Percentiles rank a stretch among this genome's conserved stretches.
Evolutionary conservation across 116 monocot species (phyloP).

Genomic region (Posidonia oceanica): DNA sequence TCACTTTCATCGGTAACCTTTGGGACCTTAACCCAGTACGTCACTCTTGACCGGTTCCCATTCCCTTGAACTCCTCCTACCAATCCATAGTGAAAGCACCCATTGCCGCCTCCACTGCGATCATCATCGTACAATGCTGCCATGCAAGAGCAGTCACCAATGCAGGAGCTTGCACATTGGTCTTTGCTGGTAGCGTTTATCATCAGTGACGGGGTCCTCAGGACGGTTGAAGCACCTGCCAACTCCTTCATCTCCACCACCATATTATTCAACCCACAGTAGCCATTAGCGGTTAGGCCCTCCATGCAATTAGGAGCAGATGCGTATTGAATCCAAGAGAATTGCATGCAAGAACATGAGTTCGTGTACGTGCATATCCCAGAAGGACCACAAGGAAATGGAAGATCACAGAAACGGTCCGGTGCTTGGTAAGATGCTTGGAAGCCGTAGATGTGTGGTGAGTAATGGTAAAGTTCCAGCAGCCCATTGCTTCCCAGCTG

Average conservation of each 20-base stretch:
- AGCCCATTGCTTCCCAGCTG: slow-evolving; percentile 22
- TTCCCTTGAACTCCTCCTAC: slow-evolving; percentile 25
- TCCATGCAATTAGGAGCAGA: too few relatives aligned
- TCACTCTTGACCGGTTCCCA: not conserved
- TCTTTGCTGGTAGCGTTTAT: not conserved
- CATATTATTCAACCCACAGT: not conserved
- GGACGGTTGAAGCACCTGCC: not conserved
- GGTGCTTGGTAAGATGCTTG: slow-evolving; percentile 8
- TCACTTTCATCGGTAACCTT: slow-evolving; percentile 16
- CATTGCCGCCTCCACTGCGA: not conserved
- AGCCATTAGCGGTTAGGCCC: slow-evolving; percentile 5
- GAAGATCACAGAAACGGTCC: slow-evolving; percentile 15
- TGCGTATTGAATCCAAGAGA: too few relatives aligned
- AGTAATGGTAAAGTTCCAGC: slow-evolving; percentile 31
- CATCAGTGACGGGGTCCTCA: slow-evolving; percentile 11
- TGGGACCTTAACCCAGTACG: slow-evolving; percentile 25
- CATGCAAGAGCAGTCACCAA: slow-evolving; percentile 27
- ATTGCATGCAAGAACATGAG: too few relatives aligned
- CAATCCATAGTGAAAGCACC: slow-evolving; percentile 28
- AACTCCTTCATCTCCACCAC: slow-evolving; percentile 27
- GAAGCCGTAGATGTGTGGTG: not conserved
- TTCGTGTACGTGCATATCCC: not conserved
- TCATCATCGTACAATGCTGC: slow-evolving; percentile 18
- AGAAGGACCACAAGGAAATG: slow-evolving; percentile 7
- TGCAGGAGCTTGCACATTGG: slow-evolving; percentile 21